Percentiles rank a stretch among this genome's conserved stretches.
Evolutionary conservation across 2,329 filamentous ascomycete genomes (phyloP).

Genomic region (Venturia effusa): DNA sequence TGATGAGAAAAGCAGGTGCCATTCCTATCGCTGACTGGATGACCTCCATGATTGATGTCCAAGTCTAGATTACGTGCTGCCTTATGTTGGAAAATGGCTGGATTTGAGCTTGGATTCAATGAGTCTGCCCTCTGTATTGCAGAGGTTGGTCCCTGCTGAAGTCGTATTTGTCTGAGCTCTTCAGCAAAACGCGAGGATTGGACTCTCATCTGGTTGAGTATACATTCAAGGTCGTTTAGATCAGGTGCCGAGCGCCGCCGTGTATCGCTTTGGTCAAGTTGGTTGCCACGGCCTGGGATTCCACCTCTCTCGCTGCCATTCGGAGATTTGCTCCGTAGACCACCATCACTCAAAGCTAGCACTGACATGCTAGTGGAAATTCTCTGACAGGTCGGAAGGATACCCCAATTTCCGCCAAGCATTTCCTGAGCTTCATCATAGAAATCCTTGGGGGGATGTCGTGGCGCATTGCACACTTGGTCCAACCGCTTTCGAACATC

Average conservation of each 20-base stretch:
- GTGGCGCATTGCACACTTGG: neutral
- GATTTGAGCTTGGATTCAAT: neutral
- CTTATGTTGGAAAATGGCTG: neutral
- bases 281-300: neutral
- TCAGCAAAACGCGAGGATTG: neutral
- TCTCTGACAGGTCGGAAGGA: neutral
- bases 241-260: neutral
- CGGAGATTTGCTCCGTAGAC: neutral
- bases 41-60: neutral
- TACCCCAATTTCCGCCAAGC: neutral
- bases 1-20: neutral
- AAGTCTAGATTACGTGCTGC: neutral
- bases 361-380: neutral
- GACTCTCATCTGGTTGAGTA: neutral
- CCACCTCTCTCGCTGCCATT: neutral
- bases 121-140: neutral
- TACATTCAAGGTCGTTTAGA: neutral
- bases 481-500: neutral
- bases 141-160: neutral
- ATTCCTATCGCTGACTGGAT: neutral
- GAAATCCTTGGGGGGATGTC: neutral
- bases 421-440: neutral
- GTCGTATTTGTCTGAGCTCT: neutral
- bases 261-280: neutral
- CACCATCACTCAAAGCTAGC: neutral